Conservation (phyloP, 352 stramenopile species). For the Phytophthora parvispora region DNA sequence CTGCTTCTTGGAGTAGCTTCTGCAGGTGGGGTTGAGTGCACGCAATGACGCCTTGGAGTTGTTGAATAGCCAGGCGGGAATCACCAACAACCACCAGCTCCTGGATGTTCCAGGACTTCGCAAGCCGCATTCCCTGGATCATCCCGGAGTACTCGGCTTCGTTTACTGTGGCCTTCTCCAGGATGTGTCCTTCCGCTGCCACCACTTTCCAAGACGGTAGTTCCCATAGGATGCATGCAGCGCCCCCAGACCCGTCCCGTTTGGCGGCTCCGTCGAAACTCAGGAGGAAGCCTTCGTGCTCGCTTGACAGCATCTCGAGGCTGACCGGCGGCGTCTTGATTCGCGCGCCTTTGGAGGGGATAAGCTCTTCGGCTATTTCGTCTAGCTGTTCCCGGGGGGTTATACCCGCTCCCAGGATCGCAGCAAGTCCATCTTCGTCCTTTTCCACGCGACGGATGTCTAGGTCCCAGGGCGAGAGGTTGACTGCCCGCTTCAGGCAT, state of each 20-base stretch:
- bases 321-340: conserved; percentile 11
- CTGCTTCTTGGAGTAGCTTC: conserved; percentile 9
- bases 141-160: conserved; percentile 2
- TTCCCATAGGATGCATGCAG: conserved; percentile 2
- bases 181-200: background rate
- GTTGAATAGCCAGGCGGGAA: background rate
- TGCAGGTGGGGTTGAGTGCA: conserved; percentile 22
- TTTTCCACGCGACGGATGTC: background rate
- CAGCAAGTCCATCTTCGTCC: conserved; percentile 1
- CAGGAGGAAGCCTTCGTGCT: background rate
- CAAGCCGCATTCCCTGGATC: background rate
- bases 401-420: conserved; percentile 1
- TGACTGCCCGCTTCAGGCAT: conserved; percentile 6
- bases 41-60: background rate
- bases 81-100: conserved; percentile 5
- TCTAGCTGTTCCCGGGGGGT: background rate
- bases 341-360: background rate
- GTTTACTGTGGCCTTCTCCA: conserved; percentile 2
- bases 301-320: background rate
- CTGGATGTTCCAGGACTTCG: background rate
- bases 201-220: background rate
- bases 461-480: conserved; percentile 7
- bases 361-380: background rate
- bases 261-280: conserved; percentile 13
- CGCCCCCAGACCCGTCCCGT: background rate